These are phyloP conservation scores for Cladosporium sp. DNA, from an alignment of 2,329 filamentous ascomycete genomes.

Conservation along the genomic window DNA sequence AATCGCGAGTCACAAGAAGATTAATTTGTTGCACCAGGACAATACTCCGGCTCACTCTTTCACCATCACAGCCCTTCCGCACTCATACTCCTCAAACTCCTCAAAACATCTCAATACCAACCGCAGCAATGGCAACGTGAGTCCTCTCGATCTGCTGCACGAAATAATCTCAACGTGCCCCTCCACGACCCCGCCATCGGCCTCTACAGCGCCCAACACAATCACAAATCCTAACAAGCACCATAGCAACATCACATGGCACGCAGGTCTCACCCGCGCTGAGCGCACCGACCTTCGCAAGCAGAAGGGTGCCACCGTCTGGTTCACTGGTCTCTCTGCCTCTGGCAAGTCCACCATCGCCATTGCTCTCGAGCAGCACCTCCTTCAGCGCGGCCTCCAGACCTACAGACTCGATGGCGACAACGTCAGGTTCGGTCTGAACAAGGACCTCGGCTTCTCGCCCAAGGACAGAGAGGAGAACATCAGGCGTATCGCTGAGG, in stretches of 20 bases:
- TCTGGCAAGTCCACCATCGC: conserved; percentile 97
- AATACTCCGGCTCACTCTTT: neutral
- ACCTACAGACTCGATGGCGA: conserved; percentile 96
- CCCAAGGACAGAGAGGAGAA: conserved; percentile 95
- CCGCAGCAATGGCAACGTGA: conserved; percentile 11
- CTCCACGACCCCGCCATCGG: conserved; percentile 12
- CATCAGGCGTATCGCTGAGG: conserved; percentile 89
- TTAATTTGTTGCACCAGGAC: neutral
- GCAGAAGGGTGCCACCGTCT: conserved; percentile 90
- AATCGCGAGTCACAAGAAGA: conserved; percentile 3
- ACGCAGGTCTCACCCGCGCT: conserved; percentile 70
- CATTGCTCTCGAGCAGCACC: conserved; percentile 92
- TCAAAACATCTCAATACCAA: neutral
- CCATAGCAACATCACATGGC: conserved; percentile 82
- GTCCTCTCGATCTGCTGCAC: neutral
- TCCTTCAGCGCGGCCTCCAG: conserved; percentile 75
- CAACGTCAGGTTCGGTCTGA: conserved; percentile 96
- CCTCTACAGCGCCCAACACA: neutral
- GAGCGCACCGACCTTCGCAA: conserved; percentile 72
- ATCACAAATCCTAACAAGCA: conserved; percentile 3
- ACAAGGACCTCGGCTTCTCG: conserved; percentile 94
- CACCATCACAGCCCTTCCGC: neutral
- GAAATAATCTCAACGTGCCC: neutral
- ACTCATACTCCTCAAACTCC: neutral
- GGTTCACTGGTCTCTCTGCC: conserved; percentile 94